Evolutionary conservation across 805 yeast species (phyloP), one percentile per base, ranked within the genome.

Genomic region (Wickerhamiella kurtzmanii): DNA sequence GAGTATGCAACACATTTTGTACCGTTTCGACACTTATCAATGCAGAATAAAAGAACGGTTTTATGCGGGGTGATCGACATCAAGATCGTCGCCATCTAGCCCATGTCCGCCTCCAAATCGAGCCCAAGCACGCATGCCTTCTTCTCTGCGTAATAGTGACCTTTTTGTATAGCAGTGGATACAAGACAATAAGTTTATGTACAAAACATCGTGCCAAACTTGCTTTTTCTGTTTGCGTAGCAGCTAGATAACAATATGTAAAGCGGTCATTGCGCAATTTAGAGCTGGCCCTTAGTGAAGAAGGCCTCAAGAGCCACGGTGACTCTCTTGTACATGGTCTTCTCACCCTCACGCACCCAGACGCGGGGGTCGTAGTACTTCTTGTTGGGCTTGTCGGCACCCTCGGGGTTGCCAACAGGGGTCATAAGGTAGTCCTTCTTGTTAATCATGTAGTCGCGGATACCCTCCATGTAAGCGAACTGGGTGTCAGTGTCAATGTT

Each of bases 291-390:
- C 44, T 52, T 57, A 47, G 67, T 55, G 64, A 63, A 87, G 95
- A 92, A 92, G 66, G 84, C 73, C 45, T 70, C 74, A 67, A 92
- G 75, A 63, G 94, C 94, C 68, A 79, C 81, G 53, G 82, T 59
- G 64, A 92, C 75, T 80, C 96, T 85, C 59, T 69, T 72, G 58
- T 79, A 59, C 96, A 92, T 89, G 66, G 96, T 87, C 87, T 87
- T 87, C 79, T 92, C 98, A 78, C 98, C 97, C 75, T 89, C 97
- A 79, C 97, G 88, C 59, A 92, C 96, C 98, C 98, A 92, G 72
- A 88, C 97, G 81, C 98, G 89, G 74, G 98, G 98, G 75, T 92
- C 98, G 68, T 86, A 92, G 86, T 74, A 87, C 77, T 92, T 92
- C 88, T 92, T 92, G 89, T 92, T 92, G 75, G 98, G 98, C 78